These are phyloP conservation scores for Arthrinium phaeospermum DNA, from an alignment of 2,329 filamentous ascomycete genomes.

Conservation along the genomic window DNA sequence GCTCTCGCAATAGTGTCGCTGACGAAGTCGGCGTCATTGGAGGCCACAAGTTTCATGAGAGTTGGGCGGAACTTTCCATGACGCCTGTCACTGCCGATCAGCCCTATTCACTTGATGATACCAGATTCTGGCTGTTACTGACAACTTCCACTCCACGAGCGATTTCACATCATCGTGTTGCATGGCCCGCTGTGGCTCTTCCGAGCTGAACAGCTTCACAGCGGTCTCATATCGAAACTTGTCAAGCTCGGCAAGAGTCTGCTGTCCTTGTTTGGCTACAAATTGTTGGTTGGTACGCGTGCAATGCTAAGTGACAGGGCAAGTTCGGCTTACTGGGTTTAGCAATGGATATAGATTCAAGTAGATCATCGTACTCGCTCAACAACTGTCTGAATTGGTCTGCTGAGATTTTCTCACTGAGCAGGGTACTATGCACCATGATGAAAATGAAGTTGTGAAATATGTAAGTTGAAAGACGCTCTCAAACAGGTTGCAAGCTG, in stretches of 20 bases:
- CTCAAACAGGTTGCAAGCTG: neutral
- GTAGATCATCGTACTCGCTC: constrained; percentile 44
- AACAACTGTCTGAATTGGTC: constrained; percentile 45
- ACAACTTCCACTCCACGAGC: constrained; percentile 77
- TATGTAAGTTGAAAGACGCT: too few relatives aligned
- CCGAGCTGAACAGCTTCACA: constrained; percentile 49
- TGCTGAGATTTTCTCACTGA: constrained; percentile 35
- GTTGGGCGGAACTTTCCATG: constrained; percentile 69
- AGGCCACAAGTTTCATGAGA: constrained; percentile 64
- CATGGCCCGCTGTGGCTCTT: constrained; percentile 47
- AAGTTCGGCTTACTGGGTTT: constrained; percentile 48
- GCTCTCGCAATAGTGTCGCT: constrained; percentile 57
- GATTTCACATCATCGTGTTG: constrained; percentile 61
- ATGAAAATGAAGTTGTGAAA: constrained; percentile 5
- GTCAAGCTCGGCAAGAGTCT: constrained; percentile 63
- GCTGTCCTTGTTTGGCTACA: constrained; percentile 55
- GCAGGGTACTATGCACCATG: constrained; percentile 28
- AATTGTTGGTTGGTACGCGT: constrained; percentile 23
- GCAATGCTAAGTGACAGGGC: neutral
- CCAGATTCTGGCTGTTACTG: constrained; percentile 38
- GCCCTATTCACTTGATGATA: neutral
- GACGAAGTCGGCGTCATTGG: constrained; percentile 60
- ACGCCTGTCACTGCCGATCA: constrained; percentile 43
- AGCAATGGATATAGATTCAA: constrained; percentile 49
- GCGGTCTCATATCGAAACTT: constrained; percentile 63